These are phyloP conservation scores for Fusarium sp. DNA, from an alignment of 2,329 filamentous ascomycete species.

Conservation along the genomic window DNA sequence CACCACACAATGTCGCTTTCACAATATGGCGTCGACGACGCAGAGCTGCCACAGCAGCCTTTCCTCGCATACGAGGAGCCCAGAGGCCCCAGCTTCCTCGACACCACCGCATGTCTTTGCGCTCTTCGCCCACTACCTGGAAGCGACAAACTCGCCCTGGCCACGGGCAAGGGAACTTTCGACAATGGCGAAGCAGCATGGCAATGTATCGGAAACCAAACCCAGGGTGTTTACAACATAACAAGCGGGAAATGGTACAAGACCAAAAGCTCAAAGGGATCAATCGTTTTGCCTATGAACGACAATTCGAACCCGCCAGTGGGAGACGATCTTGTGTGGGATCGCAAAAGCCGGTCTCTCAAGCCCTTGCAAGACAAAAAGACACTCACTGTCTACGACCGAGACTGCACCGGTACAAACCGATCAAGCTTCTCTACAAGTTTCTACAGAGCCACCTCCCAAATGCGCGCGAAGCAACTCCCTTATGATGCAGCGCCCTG, in stretches of 20 bases:
- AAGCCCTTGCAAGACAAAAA: slow-evolving; percentile 45
- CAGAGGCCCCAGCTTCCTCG: slow-evolving; percentile 57
- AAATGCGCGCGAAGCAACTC: slow-evolving; percentile 45
- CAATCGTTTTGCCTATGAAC: slow-evolving; percentile 49
- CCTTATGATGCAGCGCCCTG: slow-evolving; percentile 58
- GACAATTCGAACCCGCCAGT: slow-evolving; percentile 56
- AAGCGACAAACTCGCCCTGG: slow-evolving; percentile 20
- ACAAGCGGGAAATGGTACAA: slow-evolving; percentile 60
- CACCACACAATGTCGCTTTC: slow-evolving; percentile 35
- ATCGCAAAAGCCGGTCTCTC: slow-evolving; percentile 44
- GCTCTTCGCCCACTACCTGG: slow-evolving; percentile 49
- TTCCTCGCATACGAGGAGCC: slow-evolving; percentile 52
- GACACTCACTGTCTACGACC: slow-evolving; percentile 54
- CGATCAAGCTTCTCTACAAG: slow-evolving; percentile 58
- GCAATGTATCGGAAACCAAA: slow-evolving; percentile 62
- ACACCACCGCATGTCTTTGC: slow-evolving; percentile 57
- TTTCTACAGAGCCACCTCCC: slow-evolving; percentile 54
- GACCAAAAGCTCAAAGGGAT: slow-evolving; percentile 46
- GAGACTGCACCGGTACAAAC: slow-evolving; percentile 59
- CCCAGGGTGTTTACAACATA: slow-evolving; percentile 54
- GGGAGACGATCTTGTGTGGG: slow-evolving; percentile 49
- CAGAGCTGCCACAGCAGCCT: slow-evolving; percentile 55
- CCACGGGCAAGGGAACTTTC: slow-evolving; percentile 1
- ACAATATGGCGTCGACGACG: slow-evolving; percentile 34
- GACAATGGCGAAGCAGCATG: slow-evolving; percentile 50